phyloP scores from a whole-genome alignment of 495 filamentous ascomycete genomes.

The Podospora didyma region DNA sequence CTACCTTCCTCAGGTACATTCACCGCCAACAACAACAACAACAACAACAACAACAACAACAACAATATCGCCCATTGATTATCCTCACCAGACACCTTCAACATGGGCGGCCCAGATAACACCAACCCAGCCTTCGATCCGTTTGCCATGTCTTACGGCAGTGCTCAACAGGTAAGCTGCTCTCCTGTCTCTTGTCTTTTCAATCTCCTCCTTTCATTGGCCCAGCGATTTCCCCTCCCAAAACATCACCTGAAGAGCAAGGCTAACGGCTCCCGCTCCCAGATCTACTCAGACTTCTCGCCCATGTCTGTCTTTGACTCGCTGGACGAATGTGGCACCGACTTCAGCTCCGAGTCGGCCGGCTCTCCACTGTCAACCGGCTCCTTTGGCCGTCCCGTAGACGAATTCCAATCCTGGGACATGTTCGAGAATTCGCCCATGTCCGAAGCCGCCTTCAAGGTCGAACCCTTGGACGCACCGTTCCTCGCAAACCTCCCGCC shows the following conservation, averaged over 20 bases:
- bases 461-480: conserved; percentile 15
- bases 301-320: conserved; percentile 19
- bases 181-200: background rate
- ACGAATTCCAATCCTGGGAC: conserved; percentile 21
- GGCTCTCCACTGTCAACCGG: conserved; percentile 21
- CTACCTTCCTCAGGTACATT: too few species aligned
- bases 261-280: conserved; percentile 14
- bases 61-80: too few species aligned
- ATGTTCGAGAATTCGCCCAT: conserved; percentile 12
- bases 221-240: too few species aligned
- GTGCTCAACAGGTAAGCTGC: conserved; percentile 21
- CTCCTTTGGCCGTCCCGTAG: conserved; percentile 21
- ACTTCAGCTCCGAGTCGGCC: conserved; percentile 29
- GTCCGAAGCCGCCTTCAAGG: conserved; percentile 16
- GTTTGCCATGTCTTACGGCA: conserved; percentile 19
- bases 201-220: background rate
- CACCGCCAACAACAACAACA: too few species aligned
- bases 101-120: too few species aligned
- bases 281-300: conserved; percentile 22
- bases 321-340: conserved; percentile 22
- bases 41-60: too few species aligned
- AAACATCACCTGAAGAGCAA: too few species aligned
- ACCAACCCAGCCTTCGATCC: conserved; percentile 17
- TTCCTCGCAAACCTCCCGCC: conserved; percentile 5
- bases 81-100: too few species aligned